Evolutionary conservation across 345 rosid species (phyloP), one percentile per base, ranked within the genome.

Genomic region (Mangifera indica): DNA sequence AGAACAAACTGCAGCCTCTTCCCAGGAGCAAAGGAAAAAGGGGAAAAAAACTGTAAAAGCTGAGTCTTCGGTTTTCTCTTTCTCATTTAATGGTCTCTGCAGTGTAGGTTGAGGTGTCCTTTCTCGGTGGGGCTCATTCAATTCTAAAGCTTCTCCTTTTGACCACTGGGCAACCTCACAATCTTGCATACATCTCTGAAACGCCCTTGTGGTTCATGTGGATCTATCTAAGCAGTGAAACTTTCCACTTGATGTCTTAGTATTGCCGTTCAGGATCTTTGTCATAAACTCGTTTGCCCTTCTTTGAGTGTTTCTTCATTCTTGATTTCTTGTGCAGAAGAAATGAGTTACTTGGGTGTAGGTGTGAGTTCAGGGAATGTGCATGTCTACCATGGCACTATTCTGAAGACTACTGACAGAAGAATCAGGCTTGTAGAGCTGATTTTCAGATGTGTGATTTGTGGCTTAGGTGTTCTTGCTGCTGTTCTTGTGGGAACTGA

Each of bases 401-500:
- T 80, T 62, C 59, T 81, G 81, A 89, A 82, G 85, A 85, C 85
- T 60, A 52, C 84, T 63, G 98, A 95, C 61, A 82, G 84, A 78
- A 89, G 87, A 72, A 84, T 92, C 73, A 92, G 78, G 74, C 60
- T 87, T 61, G 88, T 87, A 11, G 99, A 95, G 87, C 67, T 95
- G 71, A 72, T 87, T 56, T 76, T 95, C 75, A 89, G 99, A 74
- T 87, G 86, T 79, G 54, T 86, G 78, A 87, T 88, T 34, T 87
- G 84, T 75, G 87, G 71, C 12, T 63, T 89, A 29, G 82, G 89
- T 72, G 73, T 86, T 62, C 74, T 85, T 45, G 74, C 91, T 40
- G 95, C 87, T 79, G 74, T 88, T 67, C 88, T 95, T 74, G 77
- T 95, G 42, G 97, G 74, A 5, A 91, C 96, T 20, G 91, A 92